Evolutionary conservation across 257 asterid species (phyloP).

Genomic region (Solanum neorickii): DNA sequence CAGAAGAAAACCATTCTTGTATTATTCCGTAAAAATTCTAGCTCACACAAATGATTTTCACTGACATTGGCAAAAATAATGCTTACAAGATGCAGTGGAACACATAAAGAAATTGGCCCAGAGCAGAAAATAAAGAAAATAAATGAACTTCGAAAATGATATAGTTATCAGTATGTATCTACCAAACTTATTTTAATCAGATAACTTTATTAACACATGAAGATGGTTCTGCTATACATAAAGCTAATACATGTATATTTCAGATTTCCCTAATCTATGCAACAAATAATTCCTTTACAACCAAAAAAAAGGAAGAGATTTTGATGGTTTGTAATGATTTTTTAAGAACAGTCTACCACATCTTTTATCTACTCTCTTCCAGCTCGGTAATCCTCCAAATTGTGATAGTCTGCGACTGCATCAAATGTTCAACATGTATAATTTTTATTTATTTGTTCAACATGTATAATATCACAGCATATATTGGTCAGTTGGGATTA

Average conservation of each 20-base stretch:
- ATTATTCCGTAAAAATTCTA: neutral
- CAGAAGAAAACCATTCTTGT: conserved; percentile 11
- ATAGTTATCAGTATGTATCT: neutral
- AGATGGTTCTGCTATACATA: neutral
- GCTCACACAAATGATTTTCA: neutral
- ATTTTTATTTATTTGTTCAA: neutral
- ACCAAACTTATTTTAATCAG: neutral
- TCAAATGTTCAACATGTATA: neutral
- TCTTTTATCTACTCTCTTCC: neutral
- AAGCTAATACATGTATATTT: neutral
- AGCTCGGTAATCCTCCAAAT: neutral
- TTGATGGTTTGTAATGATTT: neutral
- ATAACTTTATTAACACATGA: neutral
- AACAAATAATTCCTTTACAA: neutral
- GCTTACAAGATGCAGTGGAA: neutral
- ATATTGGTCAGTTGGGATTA: neutral
- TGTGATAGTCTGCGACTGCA: neutral
- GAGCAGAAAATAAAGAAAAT: neutral
- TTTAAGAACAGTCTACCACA: neutral
- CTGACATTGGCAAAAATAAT: neutral
- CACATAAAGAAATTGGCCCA: neutral
- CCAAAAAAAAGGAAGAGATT: neutral
- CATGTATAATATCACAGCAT: neutral
- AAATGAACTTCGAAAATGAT: neutral
- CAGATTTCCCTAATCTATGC: neutral